phyloP scores from a whole-genome alignment of 179 eudicot species.

The Silene vulgaris region DNA sequence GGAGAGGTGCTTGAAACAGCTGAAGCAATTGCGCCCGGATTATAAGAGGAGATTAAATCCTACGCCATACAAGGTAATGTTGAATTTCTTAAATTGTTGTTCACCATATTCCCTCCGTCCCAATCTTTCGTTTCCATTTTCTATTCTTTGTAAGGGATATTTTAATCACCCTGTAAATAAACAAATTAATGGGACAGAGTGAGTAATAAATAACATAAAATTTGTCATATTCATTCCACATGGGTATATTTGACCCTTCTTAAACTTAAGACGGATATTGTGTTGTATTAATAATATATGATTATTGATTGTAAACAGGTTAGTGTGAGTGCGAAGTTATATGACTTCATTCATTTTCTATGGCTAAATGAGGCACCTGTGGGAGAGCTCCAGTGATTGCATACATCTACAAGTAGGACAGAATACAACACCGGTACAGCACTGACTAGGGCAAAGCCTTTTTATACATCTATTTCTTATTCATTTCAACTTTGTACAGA shows the following conservation, averaged over 20 bases:
- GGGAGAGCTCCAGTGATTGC: constrained; percentile 74
- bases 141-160: no score
- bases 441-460: no score
- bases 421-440: no score
- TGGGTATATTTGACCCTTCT: no score
- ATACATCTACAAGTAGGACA: no score
- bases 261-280: no score
- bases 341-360: constrained; percentile 90
- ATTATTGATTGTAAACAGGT: constrained; percentile 44
- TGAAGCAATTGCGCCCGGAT: constrained; percentile 90
- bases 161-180: no score
- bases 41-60: constrained; percentile 95
- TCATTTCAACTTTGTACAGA: no score
- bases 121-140: no score
- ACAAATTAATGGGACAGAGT: neutral
- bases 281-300: neutral
- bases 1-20: constrained; percentile 61
- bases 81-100: neutral
- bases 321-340: constrained; percentile 81
- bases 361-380: constrained; percentile 99
- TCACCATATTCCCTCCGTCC: neutral
- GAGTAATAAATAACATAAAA: neutral
- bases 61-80: constrained; percentile 83
- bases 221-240: no score
- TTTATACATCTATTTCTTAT: no score